Conservation (phyloP, 2,329 filamentous ascomycete genomes). For the Pseudogymnoascus sp. region DNA sequence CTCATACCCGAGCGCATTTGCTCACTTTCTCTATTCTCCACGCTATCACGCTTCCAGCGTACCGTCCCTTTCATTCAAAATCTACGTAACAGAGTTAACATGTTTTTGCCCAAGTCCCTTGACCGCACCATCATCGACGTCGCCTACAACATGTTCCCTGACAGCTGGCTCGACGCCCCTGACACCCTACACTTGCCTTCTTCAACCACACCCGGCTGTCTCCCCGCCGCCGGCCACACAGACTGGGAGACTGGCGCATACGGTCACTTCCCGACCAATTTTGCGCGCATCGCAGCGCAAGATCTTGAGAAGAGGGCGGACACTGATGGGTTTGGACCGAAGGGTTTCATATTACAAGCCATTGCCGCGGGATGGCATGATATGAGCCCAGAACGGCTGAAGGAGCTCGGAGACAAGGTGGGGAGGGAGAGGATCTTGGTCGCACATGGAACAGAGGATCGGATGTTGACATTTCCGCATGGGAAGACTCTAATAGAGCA, state of each 20-base stretch:
- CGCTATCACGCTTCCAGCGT: slow-evolving; percentile 52
- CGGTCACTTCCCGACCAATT: slow-evolving; percentile 61
- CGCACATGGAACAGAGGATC: slow-evolving; percentile 65
- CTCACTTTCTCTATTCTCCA: slow-evolving; percentile 52
- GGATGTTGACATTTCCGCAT: slow-evolving; percentile 69
- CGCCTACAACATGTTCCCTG: slow-evolving; percentile 57
- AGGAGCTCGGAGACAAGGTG: slow-evolving; percentile 55
- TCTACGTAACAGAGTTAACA: slow-evolving; percentile 44
- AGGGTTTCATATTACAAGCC: slow-evolving; percentile 68
- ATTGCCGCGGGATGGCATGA: slow-evolving; percentile 72
- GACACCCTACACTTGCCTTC: slow-evolving; percentile 49
- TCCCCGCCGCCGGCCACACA: slow-evolving; percentile 25
- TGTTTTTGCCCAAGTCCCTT: slow-evolving; percentile 61
- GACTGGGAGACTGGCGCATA: slow-evolving; percentile 28
- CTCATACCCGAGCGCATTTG: slow-evolving; percentile 44
- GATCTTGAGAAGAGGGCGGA: slow-evolving; percentile 65
- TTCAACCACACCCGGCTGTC: slow-evolving; percentile 31
- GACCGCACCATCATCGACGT: slow-evolving; percentile 58
- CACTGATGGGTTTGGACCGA: slow-evolving; percentile 49
- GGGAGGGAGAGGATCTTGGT: slow-evolving; percentile 68
- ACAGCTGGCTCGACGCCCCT: slow-evolving; percentile 51
- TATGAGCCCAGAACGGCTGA: slow-evolving; percentile 61
- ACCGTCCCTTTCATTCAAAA: slow-evolving; percentile 57
- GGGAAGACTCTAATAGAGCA: slow-evolving; percentile 58
- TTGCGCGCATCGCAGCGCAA: slow-evolving; percentile 71